Evolutionary conservation across 805 yeast genomes (phyloP), one percentile per base, ranked within the genome.

Genomic region (Kazachstania psychrophila): DNA sequence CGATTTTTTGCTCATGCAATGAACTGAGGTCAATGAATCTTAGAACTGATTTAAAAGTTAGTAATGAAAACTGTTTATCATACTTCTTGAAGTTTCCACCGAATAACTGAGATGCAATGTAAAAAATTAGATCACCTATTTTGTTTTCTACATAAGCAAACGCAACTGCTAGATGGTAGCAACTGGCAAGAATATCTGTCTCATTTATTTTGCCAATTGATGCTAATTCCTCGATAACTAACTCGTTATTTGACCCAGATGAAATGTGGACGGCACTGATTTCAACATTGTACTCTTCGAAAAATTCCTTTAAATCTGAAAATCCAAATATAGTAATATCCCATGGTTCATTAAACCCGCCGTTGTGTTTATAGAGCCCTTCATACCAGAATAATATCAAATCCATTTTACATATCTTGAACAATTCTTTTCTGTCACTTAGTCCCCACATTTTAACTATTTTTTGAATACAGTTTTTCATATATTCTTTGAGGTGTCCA

Each of bases 401-500:
- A 20, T 50, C 56, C 31, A 39, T 47, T 22, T 48, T 51, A 36
- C 49, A 51, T 5, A 33, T 16, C 11, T 50, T 43, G 34, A 57
- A 55, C 4, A 57, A 34, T n/a, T 43, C 42, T 15, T 17, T 26
- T 2, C 15, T 17, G 14, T 34, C 13, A 2, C n/a, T 11, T 7
- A 49, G 25, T 1, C 31, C 36, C 2, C 37, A 16, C 11, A 12
- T 14, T 12, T 30, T 12, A 1, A 39, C 12, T 17, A 56, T 40
- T 14, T 19, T 29, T 27, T 37, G 12, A 6, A 52, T 12, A 2
- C 44, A 39, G 12, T 14, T 15, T 12, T 28, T 24, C 7, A 51
- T 42, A 33, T 60, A 61, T 1, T 30, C 36, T 8, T 38, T 24
- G 4, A 54, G 48, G 27, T 58, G 55, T 5, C 22, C 17, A 24